Conservation (phyloP, 1,139 yeast genomes). For the Pichia norvegensis region DNA sequence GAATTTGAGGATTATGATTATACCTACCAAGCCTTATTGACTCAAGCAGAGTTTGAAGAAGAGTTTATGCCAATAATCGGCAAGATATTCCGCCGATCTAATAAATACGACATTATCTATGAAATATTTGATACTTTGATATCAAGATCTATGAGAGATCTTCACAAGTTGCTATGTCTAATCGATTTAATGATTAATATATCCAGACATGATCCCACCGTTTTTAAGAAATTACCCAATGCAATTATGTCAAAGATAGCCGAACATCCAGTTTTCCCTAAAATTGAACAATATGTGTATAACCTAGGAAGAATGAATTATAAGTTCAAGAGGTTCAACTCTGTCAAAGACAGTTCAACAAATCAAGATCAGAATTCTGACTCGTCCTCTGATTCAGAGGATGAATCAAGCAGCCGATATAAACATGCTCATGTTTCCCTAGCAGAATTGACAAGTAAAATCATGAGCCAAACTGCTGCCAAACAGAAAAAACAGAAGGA, state of each 20-base stretch:
- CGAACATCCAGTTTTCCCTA: conserved; percentile 10
- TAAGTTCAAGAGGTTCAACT: conserved; percentile 11
- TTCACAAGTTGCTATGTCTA: conserved; percentile 17
- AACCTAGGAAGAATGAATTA: conserved; percentile 20
- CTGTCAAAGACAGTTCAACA: background rate
- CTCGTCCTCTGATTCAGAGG: conserved; percentile 2
- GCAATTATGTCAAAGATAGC: conserved; percentile 15
- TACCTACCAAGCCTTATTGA: conserved; percentile 17
- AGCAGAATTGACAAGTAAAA: conserved; percentile 15
- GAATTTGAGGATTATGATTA: conserved; percentile 18
- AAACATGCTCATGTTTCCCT: conserved; percentile 11
- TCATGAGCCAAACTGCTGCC: conserved; percentile 10
- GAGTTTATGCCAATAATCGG: conserved; percentile 14
- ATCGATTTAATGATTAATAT: conserved; percentile 21
- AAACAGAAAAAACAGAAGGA: conserved; percentile 1
- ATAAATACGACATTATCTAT: conserved; percentile 13
- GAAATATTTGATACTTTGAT: conserved; percentile 16
- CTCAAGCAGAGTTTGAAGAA: conserved; percentile 20
- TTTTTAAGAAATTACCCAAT: conserved; percentile 18
- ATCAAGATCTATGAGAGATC: conserved; percentile 3
- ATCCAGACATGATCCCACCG: conserved; percentile 17
- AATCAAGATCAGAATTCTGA: background rate
- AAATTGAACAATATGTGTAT: conserved; percentile 11
- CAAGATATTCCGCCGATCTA: conserved; percentile 13
- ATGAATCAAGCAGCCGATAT: background rate